Evolutionary conservation across 768 basidiomycete species (phyloP).

Genomic region (Sistotremastrum suecicum): DNA sequence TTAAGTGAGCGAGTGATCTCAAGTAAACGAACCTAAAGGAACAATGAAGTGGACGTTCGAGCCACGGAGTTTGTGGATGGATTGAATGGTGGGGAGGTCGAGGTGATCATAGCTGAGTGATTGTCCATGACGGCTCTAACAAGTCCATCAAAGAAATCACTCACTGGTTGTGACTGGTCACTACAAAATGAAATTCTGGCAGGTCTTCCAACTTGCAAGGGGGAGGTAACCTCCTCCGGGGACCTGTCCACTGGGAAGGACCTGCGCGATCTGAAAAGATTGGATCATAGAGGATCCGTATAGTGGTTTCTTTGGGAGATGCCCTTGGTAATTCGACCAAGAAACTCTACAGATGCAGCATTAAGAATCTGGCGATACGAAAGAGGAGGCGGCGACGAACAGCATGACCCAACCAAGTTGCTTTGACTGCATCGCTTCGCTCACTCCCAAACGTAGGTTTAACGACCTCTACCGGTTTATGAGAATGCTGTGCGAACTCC

Average conservation of each 20-base stretch:
- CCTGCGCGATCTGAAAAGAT: constrained; percentile 24
- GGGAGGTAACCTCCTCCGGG: constrained; percentile 17
- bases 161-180: constrained; percentile 31
- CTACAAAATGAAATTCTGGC: constrained; percentile 24
- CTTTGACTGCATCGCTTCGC: constrained; percentile 10
- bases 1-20: neutral
- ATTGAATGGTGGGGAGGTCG: constrained; percentile 21
- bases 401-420: constrained; percentile 26
- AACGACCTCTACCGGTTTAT: constrained; percentile 12
- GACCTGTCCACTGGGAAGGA: constrained; percentile 15
- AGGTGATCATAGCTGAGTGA: constrained; percentile 26
- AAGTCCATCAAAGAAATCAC: constrained; percentile 5
- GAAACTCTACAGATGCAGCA: constrained; percentile 11
- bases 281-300: constrained; percentile 26
- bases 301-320: constrained; percentile 9
- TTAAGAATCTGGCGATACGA: neutral
- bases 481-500: constrained; percentile 4
- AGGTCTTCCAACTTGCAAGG: constrained; percentile 25
- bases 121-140: neutral
- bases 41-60: constrained; percentile 19
- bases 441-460: constrained; percentile 7
- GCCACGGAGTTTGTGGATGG: constrained; percentile 11
- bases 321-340: constrained; percentile 15
- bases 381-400: constrained; percentile 9
- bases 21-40: constrained; percentile 18